A percentile compares a stretch with the other conserved stretches of the same genome.
phyloP scores from a whole-genome alignment of 768 basidiomycete species.

The Podaxis sp. region DNA sequence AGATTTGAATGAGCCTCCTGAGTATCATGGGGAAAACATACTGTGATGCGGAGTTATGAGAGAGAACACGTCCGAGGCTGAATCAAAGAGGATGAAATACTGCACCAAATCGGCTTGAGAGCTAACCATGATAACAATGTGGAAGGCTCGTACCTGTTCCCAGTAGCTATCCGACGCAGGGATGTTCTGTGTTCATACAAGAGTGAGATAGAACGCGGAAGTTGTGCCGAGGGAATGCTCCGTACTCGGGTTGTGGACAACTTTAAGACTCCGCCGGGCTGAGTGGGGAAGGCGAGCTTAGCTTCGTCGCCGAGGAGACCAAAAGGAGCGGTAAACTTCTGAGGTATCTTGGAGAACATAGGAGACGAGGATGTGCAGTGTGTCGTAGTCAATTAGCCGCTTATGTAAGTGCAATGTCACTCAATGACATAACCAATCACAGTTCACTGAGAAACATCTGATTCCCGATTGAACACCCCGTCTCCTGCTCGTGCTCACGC shows the following conservation, averaged over 20 bases:
- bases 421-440: background rate
- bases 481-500: no score
- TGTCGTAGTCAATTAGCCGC: constrained; percentile 8
- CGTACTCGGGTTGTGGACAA: constrained; percentile 72
- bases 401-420: background rate
- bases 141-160: constrained; percentile 66
- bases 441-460: background rate
- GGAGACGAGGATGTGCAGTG: constrained; percentile 1
- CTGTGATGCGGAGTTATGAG: constrained; percentile 84
- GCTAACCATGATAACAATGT: background rate
- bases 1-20: constrained; percentile 14
- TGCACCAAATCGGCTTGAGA: constrained; percentile 27
- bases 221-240: constrained; percentile 13
- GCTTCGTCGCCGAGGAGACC: constrained; percentile 83
- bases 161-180: constrained; percentile 78
- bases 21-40: constrained; percentile 36
- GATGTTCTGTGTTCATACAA: constrained; percentile 56
- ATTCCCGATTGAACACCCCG: no score
- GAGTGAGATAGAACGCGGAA: constrained; percentile 1
- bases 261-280: constrained; percentile 77
- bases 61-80: constrained; percentile 88
- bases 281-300: constrained; percentile 86
- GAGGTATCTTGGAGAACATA: constrained; percentile 72
- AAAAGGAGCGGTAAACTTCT: constrained; percentile 71
- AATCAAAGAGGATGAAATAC: constrained; percentile 87